Conservation (phyloP, 169 alveolate genomes). For the Plasmodium sp. region DNA sequence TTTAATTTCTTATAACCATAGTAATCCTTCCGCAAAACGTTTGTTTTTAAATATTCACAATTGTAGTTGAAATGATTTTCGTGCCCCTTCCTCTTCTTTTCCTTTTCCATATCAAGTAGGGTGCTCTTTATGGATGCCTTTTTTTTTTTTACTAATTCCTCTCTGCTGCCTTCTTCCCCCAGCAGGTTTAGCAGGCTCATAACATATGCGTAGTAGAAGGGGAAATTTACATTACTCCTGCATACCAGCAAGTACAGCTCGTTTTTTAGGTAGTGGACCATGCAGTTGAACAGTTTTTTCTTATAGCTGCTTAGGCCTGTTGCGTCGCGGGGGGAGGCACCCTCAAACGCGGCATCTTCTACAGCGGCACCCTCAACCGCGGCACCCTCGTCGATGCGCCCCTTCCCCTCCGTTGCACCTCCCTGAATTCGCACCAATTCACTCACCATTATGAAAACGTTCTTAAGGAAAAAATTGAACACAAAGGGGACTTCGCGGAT, state of each 20-base stretch:
- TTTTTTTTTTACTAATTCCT: constrained; percentile 51
- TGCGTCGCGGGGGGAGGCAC: neutral
- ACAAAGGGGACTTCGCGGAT: constrained; percentile 56
- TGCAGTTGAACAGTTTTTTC: constrained; percentile 6
- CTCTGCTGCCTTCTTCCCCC: constrained; percentile 44
- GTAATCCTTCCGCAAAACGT: constrained; percentile 16
- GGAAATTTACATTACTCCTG: constrained; percentile 14
- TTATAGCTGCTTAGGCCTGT: neutral
- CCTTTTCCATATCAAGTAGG: neutral
- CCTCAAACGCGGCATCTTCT: neutral
- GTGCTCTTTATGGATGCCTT: neutral
- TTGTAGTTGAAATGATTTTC: neutral
- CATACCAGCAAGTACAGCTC: constrained; percentile 45
- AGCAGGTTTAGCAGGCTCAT: constrained; percentile 16
- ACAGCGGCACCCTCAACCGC: neutral
- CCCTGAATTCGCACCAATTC: constrained; percentile 1
- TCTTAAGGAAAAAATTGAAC: constrained; percentile 43
- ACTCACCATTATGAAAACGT: constrained; percentile 9
- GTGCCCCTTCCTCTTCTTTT: neutral
- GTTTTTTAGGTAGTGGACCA: constrained; percentile 34
- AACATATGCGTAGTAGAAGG: constrained; percentile 49
- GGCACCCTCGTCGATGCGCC: neutral
- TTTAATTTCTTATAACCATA: constrained; percentile 52
- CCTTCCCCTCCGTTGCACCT: neutral
- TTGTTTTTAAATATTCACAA: constrained; percentile 18